Conservation (phyloP, 2,329 filamentous ascomycete genomes). For the Camillea tinctor region DNA sequence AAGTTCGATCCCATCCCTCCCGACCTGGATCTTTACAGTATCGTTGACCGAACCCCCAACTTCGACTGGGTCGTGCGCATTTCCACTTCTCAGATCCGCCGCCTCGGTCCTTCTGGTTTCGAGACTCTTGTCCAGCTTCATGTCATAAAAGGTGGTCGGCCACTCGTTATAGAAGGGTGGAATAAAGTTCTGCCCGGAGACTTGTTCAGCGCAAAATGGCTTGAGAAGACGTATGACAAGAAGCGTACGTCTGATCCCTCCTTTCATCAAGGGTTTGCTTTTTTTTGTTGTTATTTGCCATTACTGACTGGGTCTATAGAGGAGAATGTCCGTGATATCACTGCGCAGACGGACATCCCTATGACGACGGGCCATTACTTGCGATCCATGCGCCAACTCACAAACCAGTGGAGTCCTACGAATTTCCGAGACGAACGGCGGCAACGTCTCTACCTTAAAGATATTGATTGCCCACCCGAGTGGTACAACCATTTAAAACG, state of each 20-base stretch:
- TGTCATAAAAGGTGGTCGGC: conserved; percentile 81
- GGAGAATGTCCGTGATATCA: conserved; percentile 82
- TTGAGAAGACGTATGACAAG: conserved; percentile 73
- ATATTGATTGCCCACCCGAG: conserved; percentile 88
- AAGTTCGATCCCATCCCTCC: conserved; percentile 91
- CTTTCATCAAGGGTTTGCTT: too few relatives aligned
- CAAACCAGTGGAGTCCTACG: conserved; percentile 73
- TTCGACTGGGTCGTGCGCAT: conserved; percentile 86
- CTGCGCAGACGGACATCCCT: conserved; percentile 68
- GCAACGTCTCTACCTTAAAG: conserved; percentile 91
- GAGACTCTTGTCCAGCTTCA: conserved; percentile 82
- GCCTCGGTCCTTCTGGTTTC: conserved; percentile 74
- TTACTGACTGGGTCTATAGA: conserved; percentile 47
- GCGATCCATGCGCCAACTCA: conserved; percentile 78
- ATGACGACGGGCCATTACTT: conserved; percentile 91
- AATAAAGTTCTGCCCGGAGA: conserved; percentile 70
- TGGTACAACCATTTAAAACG: conserved; percentile 81
- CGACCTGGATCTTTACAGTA: conserved; percentile 70
- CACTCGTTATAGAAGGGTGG: conserved; percentile 89
- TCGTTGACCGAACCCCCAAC: conserved; percentile 78
- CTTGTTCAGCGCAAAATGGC: conserved; percentile 79
- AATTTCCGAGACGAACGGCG: conserved; percentile 77
- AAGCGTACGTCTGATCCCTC: conserved; percentile 66
- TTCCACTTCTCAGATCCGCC: conserved; percentile 72
- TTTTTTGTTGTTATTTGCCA: not conserved